Evolutionary conservation across 352 stramenopile species (phyloP).

Genomic region (Globisporangium barbulae): DNA sequence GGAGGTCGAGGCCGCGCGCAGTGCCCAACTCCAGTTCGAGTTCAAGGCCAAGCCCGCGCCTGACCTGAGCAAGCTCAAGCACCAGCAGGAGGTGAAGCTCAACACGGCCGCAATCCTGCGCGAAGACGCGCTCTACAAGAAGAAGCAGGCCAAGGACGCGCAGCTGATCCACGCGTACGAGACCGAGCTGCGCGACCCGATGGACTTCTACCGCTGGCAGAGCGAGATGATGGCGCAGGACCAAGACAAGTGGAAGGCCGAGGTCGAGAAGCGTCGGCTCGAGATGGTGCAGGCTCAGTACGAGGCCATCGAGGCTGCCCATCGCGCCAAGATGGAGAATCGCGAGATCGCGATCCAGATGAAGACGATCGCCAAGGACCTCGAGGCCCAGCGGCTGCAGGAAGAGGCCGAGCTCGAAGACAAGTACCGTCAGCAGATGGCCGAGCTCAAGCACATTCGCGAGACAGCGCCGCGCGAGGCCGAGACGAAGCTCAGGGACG

Average conservation of each 20-base stretch:
- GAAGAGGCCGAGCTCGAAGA: constrained; percentile 56
- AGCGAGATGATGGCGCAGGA: constrained; percentile 81
- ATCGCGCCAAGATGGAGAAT: constrained; percentile 73
- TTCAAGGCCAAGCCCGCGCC: constrained; percentile 78
- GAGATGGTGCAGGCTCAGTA: constrained; percentile 84
- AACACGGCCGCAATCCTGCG: constrained; percentile 88
- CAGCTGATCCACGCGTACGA: constrained; percentile 87
- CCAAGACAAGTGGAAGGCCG: constrained; percentile 51
- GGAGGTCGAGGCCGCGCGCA: constrained; percentile 64
- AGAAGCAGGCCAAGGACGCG: constrained; percentile 90
- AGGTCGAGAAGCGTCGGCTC: constrained; percentile 76
- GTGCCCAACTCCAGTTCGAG: constrained; percentile 58
- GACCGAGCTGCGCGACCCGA: constrained; percentile 84
- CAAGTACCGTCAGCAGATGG: constrained; percentile 49
- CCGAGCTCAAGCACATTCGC: constrained; percentile 71
- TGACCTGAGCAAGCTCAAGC: constrained; percentile 22
- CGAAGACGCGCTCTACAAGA: constrained; percentile 90
- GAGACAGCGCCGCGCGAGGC: constrained; percentile 80
- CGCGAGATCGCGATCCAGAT: constrained; percentile 73
- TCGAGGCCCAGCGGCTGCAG: constrained; percentile 56
- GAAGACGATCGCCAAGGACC: constrained; percentile 66
- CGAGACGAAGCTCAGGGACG: constrained; percentile 50
- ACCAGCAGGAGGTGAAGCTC: constrained; percentile 66
- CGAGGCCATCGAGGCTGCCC: constrained; percentile 71
- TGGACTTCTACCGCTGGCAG: constrained; percentile 92